Conservation (phyloP, 208 protist species). For the Wallacemonas collosoma region DNA sequence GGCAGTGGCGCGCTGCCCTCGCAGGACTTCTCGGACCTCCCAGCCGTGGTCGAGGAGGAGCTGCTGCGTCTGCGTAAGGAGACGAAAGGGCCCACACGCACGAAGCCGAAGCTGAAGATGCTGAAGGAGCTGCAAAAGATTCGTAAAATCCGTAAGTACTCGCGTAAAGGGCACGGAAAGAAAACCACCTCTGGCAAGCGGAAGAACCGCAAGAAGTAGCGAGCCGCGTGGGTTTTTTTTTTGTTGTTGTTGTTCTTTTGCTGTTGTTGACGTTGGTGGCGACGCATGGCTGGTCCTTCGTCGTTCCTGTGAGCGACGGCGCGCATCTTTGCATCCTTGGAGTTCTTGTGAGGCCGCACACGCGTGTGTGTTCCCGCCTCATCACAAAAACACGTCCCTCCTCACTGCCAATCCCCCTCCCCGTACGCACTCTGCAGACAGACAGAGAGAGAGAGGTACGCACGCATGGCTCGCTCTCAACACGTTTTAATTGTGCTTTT, state of each 20-base stretch:
- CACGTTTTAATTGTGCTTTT: too few species aligned
- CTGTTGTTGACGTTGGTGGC: conserved; percentile 4
- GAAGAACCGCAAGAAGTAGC: conserved; percentile 73
- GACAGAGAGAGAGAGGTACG: too few species aligned
- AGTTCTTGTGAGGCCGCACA: too few species aligned
- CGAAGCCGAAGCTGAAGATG: conserved; percentile 71
- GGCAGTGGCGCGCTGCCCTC: conserved; percentile 34
- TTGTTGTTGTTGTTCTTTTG: conserved; percentile 1
- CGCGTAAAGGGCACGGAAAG: conserved; percentile 89
- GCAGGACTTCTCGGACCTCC: conserved; percentile 82
- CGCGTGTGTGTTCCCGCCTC: too few species aligned
- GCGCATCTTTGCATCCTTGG: too few species aligned
- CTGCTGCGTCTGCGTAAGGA: conserved; percentile 69
- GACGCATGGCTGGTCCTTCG: too few species aligned
- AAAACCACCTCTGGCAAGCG: conserved; percentile 81
- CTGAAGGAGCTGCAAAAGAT: conserved; percentile 90
- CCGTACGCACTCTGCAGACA: too few species aligned
- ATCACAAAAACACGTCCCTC: too few species aligned
- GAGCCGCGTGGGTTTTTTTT: not conserved
- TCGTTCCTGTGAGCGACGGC: too few species aligned
- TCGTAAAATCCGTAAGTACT: conserved; percentile 86
- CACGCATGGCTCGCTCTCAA: too few species aligned
- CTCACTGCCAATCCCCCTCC: too few species aligned
- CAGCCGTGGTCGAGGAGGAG: conserved; percentile 73
- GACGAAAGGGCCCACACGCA: conserved; percentile 70